phyloP scores from a whole-genome alignment of 495 filamentous ascomycete species.

The Penicillium samsonianum region DNA sequence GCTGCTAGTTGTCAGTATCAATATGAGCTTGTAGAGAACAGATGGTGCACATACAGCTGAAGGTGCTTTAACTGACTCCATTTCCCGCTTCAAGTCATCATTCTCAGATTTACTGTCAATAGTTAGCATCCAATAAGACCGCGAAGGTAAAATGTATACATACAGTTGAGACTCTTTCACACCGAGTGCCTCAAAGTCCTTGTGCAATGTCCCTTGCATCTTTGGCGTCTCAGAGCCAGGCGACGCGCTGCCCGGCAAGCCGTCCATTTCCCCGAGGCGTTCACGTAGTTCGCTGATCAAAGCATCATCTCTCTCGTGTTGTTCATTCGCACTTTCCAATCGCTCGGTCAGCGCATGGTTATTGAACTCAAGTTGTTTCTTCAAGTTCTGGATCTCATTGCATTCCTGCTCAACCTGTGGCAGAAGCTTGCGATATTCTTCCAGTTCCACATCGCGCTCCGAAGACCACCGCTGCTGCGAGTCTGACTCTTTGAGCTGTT shows the following conservation, averaged over 20 bases:
- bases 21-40: neutral
- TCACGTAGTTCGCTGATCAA: slow-evolving; percentile 56
- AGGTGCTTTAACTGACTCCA: slow-evolving; percentile 38
- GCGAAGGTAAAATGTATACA: slow-evolving; percentile 13
- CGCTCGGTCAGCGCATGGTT: slow-evolving; percentile 57
- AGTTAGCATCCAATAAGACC: slow-evolving; percentile 20
- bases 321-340: slow-evolving; percentile 54
- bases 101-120: slow-evolving; percentile 43
- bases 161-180: slow-evolving; percentile 46
- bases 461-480: slow-evolving; percentile 46
- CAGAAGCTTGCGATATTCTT: slow-evolving; percentile 59
- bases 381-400: slow-evolving; percentile 57
- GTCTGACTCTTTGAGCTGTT: slow-evolving; percentile 58
- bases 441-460: slow-evolving; percentile 56
- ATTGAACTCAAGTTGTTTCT: slow-evolving; percentile 59
- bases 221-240: slow-evolving; percentile 44
- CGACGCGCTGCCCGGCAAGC: slow-evolving; percentile 44
- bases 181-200: slow-evolving; percentile 49
- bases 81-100: slow-evolving; percentile 45
- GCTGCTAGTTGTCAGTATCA: slow-evolving; percentile 25
- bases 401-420: slow-evolving; percentile 62
- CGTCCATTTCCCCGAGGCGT: slow-evolving; percentile 52
- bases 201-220: slow-evolving; percentile 46
- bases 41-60: slow-evolving; percentile 26
- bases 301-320: slow-evolving; percentile 56